Conservation (phyloP, 768 basidiomycete species). For the Phaeotremella fagi region DNA sequence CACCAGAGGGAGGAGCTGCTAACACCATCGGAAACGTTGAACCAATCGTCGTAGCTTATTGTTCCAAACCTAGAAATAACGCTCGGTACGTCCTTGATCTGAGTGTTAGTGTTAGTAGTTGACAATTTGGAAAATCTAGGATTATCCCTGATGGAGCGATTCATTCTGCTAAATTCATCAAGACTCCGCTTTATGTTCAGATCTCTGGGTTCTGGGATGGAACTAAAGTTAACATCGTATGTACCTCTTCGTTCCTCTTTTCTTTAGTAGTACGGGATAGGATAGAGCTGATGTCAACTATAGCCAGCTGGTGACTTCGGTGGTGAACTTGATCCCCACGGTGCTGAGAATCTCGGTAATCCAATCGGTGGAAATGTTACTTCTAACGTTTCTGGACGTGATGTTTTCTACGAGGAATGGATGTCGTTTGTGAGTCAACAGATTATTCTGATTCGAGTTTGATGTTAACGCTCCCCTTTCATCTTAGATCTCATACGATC, state of each 20-base stretch:
- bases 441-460: too few relatives aligned
- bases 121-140: constrained; percentile 7
- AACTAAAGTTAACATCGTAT: constrained; percentile 51
- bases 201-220: constrained; percentile 54
- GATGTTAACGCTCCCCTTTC: too few relatives aligned
- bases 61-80: constrained; percentile 51
- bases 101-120: neutral
- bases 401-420: constrained; percentile 52
- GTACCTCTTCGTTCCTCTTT: constrained; percentile 1
- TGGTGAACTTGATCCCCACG: constrained; percentile 54
- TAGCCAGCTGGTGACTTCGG: constrained; percentile 48
- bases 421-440: constrained; percentile 45
- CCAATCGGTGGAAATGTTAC: constrained; percentile 50
- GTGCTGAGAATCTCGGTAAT: constrained; percentile 48
- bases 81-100: constrained; percentile 35
- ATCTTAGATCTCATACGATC: constrained; percentile 51
- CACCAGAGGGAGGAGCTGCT: constrained; percentile 31
- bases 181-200: constrained; percentile 53
- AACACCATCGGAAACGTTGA: constrained; percentile 48
- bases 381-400: constrained; percentile 44
- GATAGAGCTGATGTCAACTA: too few relatives aligned
- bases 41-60: constrained; percentile 49
- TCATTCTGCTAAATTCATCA: constrained; percentile 49
- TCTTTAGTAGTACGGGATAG: too few relatives aligned
- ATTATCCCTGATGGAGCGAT: constrained; percentile 52